Evolutionary conservation across 2,329 filamentous ascomycete species (phyloP), one percentile per base, ranked within the genome.

Genomic region (Fusarium pseudonygamai): DNA sequence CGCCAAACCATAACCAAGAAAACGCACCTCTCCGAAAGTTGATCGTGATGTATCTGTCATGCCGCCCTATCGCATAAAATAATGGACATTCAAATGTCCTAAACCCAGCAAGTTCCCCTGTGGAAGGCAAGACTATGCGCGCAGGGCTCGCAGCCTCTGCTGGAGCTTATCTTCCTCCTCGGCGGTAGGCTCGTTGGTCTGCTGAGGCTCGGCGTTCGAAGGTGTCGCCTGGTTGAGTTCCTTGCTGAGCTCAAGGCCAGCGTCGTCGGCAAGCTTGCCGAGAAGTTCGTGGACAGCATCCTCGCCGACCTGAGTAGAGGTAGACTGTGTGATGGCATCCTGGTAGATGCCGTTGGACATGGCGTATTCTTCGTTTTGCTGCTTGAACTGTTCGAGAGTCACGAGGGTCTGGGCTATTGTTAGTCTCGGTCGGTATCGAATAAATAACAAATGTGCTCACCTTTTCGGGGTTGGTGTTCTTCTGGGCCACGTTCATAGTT

Each of bases 271-370:
- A 47, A 96, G 90, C 83, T 97, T 93, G 73, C 90, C 92, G 83
- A 97, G 92, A 71, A 97, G 84, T 75, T 94, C 91, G 81, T 97
- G 94, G 5, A 97, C 94, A 75, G 95, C 94, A 76, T 97, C 94
- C 80, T 97, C 83, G 85, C 93, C 84, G 84, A 95, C 81, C 86
- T 93, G 80, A 85, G 92, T 78, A 83, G 93, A 81, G 3, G 94
- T 97, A 42, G 92, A 93, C 69, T 93, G 92, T 28, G 89, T 91
- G 71, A 95, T 96, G 67, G 94, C 93, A 79, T 95, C 94, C 82
- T 96, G 93, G 83, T 96, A 96, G 83, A 95, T 94, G 75, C 91
- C 88, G 81, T 89, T 90, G 79, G 85, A 87, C 84, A 91, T 88
- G 81, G 88, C 87, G 81, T 90, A 90, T 77, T 90, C 89, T 79